phyloP scores from a whole-genome alignment of 306 rosid genomes.

The Corylus avellana region DNA sequence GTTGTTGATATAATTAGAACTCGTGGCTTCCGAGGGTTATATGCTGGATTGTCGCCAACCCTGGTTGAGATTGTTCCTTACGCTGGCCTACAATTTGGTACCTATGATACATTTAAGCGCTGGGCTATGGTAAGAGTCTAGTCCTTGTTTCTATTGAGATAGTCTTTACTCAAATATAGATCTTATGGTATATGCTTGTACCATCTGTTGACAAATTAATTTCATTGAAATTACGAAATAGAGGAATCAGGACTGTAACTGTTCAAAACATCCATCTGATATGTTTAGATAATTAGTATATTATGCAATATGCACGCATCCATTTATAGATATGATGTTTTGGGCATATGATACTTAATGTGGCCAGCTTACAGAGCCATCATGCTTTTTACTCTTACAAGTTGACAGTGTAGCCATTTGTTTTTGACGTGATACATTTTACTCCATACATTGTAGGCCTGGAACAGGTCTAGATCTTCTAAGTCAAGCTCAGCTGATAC shows the following conservation, averaged over 20 bases:
- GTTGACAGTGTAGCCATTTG: not conserved
- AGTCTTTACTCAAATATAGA: not conserved
- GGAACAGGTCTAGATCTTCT: conserved; percentile 53
- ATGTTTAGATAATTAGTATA: not conserved
- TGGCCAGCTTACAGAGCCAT: not conserved
- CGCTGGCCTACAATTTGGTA: conserved; percentile 95
- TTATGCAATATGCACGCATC: not conserved
- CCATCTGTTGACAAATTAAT: not conserved
- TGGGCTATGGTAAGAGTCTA: conserved; percentile 70
- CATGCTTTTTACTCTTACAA: not conserved
- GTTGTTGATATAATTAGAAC: conserved; percentile 55
- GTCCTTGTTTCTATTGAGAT: conserved; percentile 15
- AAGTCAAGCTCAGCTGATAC: conserved; percentile 26
- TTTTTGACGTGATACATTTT: conserved; percentile 2
- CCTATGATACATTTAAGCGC: conserved; percentile 89
- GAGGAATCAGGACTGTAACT: not conserved
- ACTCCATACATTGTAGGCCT: conserved; percentile 48
- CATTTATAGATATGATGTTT: not conserved
- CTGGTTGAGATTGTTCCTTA: conserved; percentile 96
- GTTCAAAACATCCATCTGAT: not conserved
- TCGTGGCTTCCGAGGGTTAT: conserved; percentile 79
- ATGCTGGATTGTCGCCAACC: conserved; percentile 89
- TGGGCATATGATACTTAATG: not conserved
- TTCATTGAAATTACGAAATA: not conserved
- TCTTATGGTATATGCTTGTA: not conserved